A percentile compares a stretch with the other conserved stretches of the same genome.
These are phyloP conservation scores for Phytophthora megakarya DNA, from an alignment of 352 stramenopile genomes.

Conservation along the genomic window DNA sequence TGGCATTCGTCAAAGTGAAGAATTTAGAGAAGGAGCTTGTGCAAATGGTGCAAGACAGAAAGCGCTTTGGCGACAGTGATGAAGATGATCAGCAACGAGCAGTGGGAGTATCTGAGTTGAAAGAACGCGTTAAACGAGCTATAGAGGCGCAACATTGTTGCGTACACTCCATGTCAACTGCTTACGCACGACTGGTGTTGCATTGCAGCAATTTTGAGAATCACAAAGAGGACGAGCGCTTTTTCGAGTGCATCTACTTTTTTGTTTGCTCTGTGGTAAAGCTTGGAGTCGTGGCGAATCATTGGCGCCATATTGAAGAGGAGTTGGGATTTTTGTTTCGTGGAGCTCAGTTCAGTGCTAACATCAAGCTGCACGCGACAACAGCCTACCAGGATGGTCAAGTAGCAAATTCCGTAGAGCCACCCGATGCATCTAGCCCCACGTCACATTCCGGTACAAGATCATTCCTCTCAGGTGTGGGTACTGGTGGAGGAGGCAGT, in stretches of 20 bases:
- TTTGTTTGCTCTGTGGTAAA: slow-evolving; percentile 80
- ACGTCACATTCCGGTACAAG: slow-evolving; percentile 17
- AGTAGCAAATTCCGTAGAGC: slow-evolving; percentile 18
- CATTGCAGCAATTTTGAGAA: slow-evolving; percentile 87
- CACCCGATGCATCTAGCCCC: slow-evolving; percentile 10
- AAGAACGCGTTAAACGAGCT: slow-evolving; percentile 33
- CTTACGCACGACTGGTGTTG: slow-evolving; percentile 73
- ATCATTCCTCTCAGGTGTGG: slow-evolving; percentile 16
- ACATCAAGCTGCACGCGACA: slow-evolving; percentile 52
- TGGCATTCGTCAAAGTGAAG: slow-evolving; percentile 66
- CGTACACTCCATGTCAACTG: slow-evolving; percentile 46
- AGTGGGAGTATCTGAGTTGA: slow-evolving; percentile 25
- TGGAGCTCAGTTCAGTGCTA: slow-evolving; percentile 70
- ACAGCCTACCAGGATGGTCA: slow-evolving; percentile 27
- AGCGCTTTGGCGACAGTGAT: slow-evolving; percentile 24
- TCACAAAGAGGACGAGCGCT: slow-evolving; percentile 80
- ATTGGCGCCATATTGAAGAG: slow-evolving; percentile 68
- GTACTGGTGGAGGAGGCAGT: slow-evolving; percentile 20
- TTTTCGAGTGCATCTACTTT: slow-evolving; percentile 85
- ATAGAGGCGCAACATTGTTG: slow-evolving; percentile 39
- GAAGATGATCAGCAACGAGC: slow-evolving; percentile 33
- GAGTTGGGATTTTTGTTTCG: slow-evolving; percentile 80
- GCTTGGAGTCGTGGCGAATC: slow-evolving; percentile 52
- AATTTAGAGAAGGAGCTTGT: slow-evolving; percentile 49
- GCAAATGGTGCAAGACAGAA: slow-evolving; percentile 36